Base-by-base conservation (phyloP, 2,329 filamentous ascomycete genomes). In the Pseudopyrenochaeta lycopersici region DNA sequence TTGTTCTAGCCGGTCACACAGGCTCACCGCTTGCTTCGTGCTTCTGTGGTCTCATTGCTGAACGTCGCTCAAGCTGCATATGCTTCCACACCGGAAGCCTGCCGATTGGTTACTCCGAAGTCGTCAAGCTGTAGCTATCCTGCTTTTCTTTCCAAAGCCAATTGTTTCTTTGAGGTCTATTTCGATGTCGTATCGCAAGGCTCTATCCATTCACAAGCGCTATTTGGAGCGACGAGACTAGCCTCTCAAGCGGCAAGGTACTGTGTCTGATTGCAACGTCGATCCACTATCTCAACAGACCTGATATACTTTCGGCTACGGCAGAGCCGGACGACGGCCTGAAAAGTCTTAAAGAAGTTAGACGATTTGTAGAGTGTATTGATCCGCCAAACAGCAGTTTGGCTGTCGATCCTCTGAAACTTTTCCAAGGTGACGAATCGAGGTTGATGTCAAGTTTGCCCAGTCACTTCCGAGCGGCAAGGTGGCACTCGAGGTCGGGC, bases 21-120 rank as follows among this genome's bases (percentile, higher is more conserved):
- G 53, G 55, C 60, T 68, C 65, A 70, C 66, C 62, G 64, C 67
- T 55, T 59, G 42, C 52, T 52, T 51, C 27, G 55, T 63, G 55
- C 60, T 54, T 50, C 32, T 21, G 46, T 52, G 52, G 45, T 36
- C 49, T 54, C 45, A 18, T 46, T 57, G 54, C 47, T 58, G 21
- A 49, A 53, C 54, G 54, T 63, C 59, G 42, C 57, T 56, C 62
- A 63, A 51, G 35, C 58, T 64, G 53, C 49, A 49, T 52, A 46
- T 41, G 29, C 43, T 33, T 52, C 51, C 36, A 52, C 35, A 46
- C 46, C 45, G 64, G 60, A 64, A 65, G 31, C 18, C 38, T 62
- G 42, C 64, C 63, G 62, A 68, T 71, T 72, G 63, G 68, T 35
- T 41, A 43, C 32, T 51, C 31, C 43, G 21, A 14, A 38, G 20